Evolutionary conservation across 2,329 filamentous ascomycete genomes (phyloP).

Genomic region (Plenodomus lindquistii): DNA sequence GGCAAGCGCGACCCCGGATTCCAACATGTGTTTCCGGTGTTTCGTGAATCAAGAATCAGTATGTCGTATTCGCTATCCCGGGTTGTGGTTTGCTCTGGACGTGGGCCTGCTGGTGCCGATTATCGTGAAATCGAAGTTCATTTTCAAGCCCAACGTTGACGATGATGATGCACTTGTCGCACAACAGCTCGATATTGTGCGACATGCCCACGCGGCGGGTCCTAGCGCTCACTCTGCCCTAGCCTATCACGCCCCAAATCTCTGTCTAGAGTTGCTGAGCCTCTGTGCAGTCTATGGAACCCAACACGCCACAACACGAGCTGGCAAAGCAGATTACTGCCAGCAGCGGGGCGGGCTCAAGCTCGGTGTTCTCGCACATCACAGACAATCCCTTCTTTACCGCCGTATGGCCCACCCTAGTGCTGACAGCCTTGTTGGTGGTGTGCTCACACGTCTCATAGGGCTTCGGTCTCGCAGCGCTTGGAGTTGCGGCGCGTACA

Average conservation of each 20-base stretch:
- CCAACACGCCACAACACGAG: slow-evolving; percentile 43
- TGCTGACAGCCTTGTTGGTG: slow-evolving; percentile 32
- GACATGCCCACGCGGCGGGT: slow-evolving; percentile 8
- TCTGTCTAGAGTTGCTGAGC: slow-evolving; percentile 8
- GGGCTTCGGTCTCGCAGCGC: slow-evolving; percentile 87
- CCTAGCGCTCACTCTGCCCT: slow-evolving; percentile 12
- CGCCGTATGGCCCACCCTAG: slow-evolving; percentile 55
- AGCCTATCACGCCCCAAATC: slow-evolving; percentile 21
- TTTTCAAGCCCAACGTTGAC: neutral
- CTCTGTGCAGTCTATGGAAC: slow-evolving; percentile 33
- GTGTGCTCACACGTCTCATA: slow-evolving; percentile 44
- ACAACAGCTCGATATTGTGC: slow-evolving; percentile 3
- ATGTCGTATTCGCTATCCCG: neutral
- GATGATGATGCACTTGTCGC: neutral
- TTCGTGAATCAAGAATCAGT: neutral
- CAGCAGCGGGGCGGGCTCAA: slow-evolving; percentile 38
- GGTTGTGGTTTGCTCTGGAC: neutral
- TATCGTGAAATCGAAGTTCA: too few relatives aligned
- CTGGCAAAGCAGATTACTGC: slow-evolving; percentile 43
- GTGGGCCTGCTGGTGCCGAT: too few relatives aligned
- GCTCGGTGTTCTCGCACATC: slow-evolving; percentile 50
- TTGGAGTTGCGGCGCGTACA: slow-evolving; percentile 80
- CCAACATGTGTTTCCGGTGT: neutral
- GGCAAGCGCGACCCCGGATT: slow-evolving; percentile 19
- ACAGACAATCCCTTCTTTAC: slow-evolving; percentile 59